phyloP scores from a whole-genome alignment of 768 basidiomycete genomes.

The Fomitopsis serialis region DNA sequence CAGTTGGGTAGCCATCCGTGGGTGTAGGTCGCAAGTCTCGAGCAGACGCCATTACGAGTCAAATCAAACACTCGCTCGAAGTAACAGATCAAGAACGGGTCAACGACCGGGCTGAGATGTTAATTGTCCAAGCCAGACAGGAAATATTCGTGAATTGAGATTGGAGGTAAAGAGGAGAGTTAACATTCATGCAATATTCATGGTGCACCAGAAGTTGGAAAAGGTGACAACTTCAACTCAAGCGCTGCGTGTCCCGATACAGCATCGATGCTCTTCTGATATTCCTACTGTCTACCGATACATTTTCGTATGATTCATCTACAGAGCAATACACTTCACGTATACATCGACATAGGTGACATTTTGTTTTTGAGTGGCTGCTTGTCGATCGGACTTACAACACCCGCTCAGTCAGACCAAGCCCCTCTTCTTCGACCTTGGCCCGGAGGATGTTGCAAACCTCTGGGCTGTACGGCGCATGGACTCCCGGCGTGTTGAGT shows the following conservation, averaged over 20 bases:
- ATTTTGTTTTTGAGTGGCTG: background rate
- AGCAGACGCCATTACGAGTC: background rate
- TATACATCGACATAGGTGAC: background rate
- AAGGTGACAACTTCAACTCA: too few species aligned
- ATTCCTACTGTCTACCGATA: background rate
- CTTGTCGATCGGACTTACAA: constrained; percentile 32
- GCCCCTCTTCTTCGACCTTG: constrained; percentile 65
- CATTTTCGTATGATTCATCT: background rate
- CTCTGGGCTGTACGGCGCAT: constrained; percentile 82
- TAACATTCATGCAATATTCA: too few species aligned
- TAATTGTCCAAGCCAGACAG: too few species aligned
- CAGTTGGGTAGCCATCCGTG: constrained; percentile 55
- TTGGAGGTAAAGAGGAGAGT: too few species aligned
- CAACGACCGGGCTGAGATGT: too few species aligned
- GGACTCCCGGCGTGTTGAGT: constrained; percentile 71
- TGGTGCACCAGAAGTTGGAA: too few species aligned
- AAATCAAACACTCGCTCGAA: too few species aligned
- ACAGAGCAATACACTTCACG: background rate
- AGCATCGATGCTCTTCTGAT: background rate
- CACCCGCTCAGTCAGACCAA: constrained; percentile 67
- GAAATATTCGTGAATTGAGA: too few species aligned
- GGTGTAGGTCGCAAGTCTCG: constrained; percentile 28
- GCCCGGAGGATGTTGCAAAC: constrained; percentile 72
- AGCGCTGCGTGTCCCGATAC: too few species aligned
- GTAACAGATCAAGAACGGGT: too few species aligned